Conservation (phyloP, 2,329 filamentous ascomycete species). For the Fragosphaeria purpurea region DNA sequence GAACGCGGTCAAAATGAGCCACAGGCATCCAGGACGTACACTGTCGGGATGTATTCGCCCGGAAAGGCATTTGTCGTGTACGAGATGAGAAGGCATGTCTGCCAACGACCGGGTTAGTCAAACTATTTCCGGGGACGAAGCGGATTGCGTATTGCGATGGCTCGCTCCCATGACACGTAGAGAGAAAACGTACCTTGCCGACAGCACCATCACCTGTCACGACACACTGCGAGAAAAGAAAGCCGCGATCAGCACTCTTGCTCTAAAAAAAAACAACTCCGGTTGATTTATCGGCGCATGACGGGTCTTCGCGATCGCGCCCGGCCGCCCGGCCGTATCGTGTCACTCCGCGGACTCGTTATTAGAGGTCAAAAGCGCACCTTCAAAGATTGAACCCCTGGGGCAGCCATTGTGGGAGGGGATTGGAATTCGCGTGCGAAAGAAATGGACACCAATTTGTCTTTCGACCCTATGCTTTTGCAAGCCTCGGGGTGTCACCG, state of each 20-base stretch:
- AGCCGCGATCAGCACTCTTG: not conserved
- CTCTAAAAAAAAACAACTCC: not conserved
- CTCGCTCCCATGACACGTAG: too few species aligned
- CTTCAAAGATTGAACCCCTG: constrained; percentile 85
- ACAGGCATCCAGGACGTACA: constrained; percentile 46
- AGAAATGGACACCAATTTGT: not conserved
- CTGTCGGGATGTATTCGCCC: constrained; percentile 99
- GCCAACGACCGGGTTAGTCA: constrained; percentile 20
- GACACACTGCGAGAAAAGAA: constrained; percentile 59
- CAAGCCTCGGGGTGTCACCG: too few species aligned
- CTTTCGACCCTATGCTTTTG: not conserved
- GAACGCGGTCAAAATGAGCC: too few species aligned
- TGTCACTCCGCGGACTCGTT: not conserved
- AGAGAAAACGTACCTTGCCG: constrained; percentile 63
- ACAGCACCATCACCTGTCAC: constrained; percentile 99
- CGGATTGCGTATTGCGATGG: too few species aligned
- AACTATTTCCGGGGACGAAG: too few species aligned
- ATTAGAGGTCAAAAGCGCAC: constrained; percentile 35
- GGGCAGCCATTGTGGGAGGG: constrained; percentile 59
- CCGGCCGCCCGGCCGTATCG: not conserved
- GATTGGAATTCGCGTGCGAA: not conserved
- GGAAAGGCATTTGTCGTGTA: constrained; percentile 99
- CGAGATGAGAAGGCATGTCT: constrained; percentile 98
- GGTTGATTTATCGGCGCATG: too few species aligned
- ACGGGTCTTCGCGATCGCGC: too few species aligned